Evolutionary conservation across 306 rosid species (phyloP).

Genomic region (Cicer cuneatum): DNA sequence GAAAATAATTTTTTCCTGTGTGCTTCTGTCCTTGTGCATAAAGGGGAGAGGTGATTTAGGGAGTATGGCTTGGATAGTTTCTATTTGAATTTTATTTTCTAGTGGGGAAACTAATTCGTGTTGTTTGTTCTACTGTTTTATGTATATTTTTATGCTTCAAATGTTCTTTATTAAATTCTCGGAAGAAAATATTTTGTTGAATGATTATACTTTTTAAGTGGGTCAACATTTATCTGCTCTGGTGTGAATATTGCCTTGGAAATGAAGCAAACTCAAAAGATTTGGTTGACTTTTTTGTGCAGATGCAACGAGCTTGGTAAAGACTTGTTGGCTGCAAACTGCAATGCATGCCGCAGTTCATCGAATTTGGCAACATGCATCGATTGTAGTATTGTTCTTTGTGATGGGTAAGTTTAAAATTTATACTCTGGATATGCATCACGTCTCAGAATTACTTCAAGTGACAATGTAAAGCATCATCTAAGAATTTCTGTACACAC

Average conservation of each 20-base stretch:
- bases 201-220: constrained; percentile 13
- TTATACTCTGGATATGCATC: constrained; percentile 33
- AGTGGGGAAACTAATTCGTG: neutral
- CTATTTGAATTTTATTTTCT: constrained; percentile 35
- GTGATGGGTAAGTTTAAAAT: constrained; percentile 72
- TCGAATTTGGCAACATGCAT: constrained; percentile 81
- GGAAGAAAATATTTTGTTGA: constrained; percentile 13
- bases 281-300: constrained; percentile 45
- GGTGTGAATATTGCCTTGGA: constrained; percentile 40
- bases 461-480: constrained; percentile 1
- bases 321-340: constrained; percentile 57
- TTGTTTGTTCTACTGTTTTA: constrained; percentile 15
- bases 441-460: constrained; percentile 17
- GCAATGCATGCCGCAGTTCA: constrained; percentile 67
- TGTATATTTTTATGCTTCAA: constrained; percentile 9
- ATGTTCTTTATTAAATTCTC: neutral
- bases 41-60: neutral
- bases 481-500: constrained; percentile 14
- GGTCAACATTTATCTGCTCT: constrained; percentile 8
- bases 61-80: constrained; percentile 13
- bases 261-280: constrained; percentile 33
- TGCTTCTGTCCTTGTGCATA: constrained; percentile 2
- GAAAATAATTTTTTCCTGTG: neutral
- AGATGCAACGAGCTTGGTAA: constrained; percentile 80
- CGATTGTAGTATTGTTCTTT: constrained; percentile 66